Evolutionary conservation across 345 rosid species (phyloP), one percentile per base, ranked within the genome.

Genomic region (Jatropha curcas): DNA sequence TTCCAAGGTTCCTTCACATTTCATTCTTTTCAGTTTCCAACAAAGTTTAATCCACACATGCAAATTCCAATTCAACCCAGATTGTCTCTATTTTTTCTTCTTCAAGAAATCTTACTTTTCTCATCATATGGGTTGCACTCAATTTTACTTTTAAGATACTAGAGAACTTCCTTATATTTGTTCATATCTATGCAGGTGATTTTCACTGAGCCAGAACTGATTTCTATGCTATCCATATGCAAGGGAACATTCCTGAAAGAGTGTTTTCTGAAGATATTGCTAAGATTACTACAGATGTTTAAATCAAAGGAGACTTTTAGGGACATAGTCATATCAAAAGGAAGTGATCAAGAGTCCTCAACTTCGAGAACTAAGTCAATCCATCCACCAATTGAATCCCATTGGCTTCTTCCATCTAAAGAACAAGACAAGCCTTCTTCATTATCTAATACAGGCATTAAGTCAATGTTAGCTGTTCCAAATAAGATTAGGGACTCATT

Each of bases 381-480:
- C 4, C 79, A 73, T 75, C 80, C 87, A 56, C 81, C 84, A 1
- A 83, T 80, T 58, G 88, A 82, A 43, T 55, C 65, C 30, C 64
- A 85, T 14, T 74, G 82, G 77, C 57, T 52, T 68, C 83, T 80
- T 43, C 82, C 79, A 66, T 58, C 71, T 34, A 58, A 39, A n/a
- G 70, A 58, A 70, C 25, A 27, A 31, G 59, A 67, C 48, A 82
- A 65, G 46, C 65, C 66, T 1, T 70, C 77, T 37, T 61, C 80
- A 30, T 72, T 77, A 0, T 35, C 59, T 13, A 50, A n/a, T 68
- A 55, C 75, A 67, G 74, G 84, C 41, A 27, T 81, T 71, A 83
- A 78, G 74, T 74, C 86, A 35, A 33, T 76, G 75, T 45, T 81
- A 48, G 58, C 34, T 67, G 73, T 28, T 48, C 82, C 85, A 0